Evolutionary conservation across 2,329 filamentous ascomycete species (phyloP).

Genomic region (Alternaria burnsii): DNA sequence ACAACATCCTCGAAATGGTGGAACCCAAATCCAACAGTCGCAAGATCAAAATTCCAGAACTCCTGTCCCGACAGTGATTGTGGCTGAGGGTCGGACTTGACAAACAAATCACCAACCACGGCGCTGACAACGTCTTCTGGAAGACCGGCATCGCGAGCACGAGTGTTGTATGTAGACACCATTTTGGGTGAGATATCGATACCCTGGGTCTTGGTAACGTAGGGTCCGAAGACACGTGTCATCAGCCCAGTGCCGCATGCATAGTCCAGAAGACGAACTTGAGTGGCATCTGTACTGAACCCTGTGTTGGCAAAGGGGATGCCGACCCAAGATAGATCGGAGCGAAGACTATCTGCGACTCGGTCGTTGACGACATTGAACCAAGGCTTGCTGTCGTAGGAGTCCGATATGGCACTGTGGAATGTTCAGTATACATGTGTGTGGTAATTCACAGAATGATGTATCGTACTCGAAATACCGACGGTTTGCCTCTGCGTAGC

Average conservation of each 20-base stretch:
- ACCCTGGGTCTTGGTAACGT: constrained; percentile 69
- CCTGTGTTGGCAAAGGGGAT: constrained; percentile 60
- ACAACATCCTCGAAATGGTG: constrained; percentile 66
- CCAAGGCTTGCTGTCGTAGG: constrained; percentile 63
- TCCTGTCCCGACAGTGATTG: constrained; percentile 34
- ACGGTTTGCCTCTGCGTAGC: constrained; percentile 47
- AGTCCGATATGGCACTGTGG: constrained; percentile 60
- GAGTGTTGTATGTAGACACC: constrained; percentile 72
- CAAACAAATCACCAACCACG: constrained; percentile 49
- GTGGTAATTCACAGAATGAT: background rate
- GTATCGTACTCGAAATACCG: constrained; percentile 46
- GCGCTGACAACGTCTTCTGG: constrained; percentile 31
- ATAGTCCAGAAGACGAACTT: constrained; percentile 49
- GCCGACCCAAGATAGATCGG: constrained; percentile 68
- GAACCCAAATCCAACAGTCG: constrained; percentile 55
- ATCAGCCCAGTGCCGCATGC: constrained; percentile 9
- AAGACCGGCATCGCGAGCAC: constrained; percentile 51
- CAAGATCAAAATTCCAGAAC: constrained; percentile 55
- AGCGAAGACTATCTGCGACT: constrained; percentile 64
- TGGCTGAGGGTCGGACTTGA: constrained; percentile 33
- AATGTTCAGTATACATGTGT: background rate
- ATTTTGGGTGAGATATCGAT: constrained; percentile 77
- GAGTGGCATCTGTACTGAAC: constrained; percentile 39
- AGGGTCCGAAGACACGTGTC: constrained; percentile 66
- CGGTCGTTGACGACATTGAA: constrained; percentile 63